Conservation (phyloP, 768 basidiomycete genomes). For the Pisolithus albus region DNA sequence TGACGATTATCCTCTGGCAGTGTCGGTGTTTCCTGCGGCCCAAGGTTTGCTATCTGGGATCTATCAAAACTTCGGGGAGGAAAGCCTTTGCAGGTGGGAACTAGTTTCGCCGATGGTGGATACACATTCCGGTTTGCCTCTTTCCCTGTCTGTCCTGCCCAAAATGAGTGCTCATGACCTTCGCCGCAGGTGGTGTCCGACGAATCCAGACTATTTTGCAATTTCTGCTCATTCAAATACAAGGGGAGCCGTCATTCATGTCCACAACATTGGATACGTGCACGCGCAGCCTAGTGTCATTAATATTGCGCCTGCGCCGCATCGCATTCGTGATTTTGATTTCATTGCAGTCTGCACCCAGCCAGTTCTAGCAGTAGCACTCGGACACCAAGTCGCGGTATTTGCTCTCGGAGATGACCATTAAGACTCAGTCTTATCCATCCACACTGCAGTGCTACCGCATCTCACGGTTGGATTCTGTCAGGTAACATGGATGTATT, state of each 20-base stretch:
- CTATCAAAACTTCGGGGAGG: slow-evolving; percentile 66
- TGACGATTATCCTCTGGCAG: slow-evolving; percentile 29
- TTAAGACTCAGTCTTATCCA: background rate
- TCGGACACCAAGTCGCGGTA: slow-evolving; percentile 51
- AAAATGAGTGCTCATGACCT: background rate
- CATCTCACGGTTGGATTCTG: too few species aligned
- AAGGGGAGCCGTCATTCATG: slow-evolving; percentile 61
- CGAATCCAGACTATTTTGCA: slow-evolving; percentile 71
- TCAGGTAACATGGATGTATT: background rate
- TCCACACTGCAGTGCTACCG: too few species aligned
- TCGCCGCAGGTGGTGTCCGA: slow-evolving; percentile 62
- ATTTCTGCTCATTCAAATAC: slow-evolving; percentile 55
- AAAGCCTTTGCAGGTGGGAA: slow-evolving; percentile 56
- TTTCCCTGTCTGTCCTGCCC: slow-evolving; percentile 1
- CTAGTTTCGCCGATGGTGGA: slow-evolving; percentile 60
- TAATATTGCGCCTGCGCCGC: slow-evolving; percentile 51
- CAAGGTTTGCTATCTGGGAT: slow-evolving; percentile 74
- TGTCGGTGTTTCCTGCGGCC: slow-evolving; percentile 68
- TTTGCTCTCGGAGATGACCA: slow-evolving; percentile 61
- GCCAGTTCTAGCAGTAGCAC: slow-evolving; percentile 61
- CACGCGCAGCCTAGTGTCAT: slow-evolving; percentile 60
- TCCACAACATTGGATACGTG: slow-evolving; percentile 60
- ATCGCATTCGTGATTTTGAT: slow-evolving; percentile 68
- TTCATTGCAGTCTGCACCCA: slow-evolving; percentile 57
- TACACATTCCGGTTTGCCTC: slow-evolving; percentile 56